A percentile compares a stretch with the other conserved stretches of the same genome.
Evolutionary conservation across 2,329 filamentous ascomycete species (phyloP).

Genomic region (Alternaria arbusti): DNA sequence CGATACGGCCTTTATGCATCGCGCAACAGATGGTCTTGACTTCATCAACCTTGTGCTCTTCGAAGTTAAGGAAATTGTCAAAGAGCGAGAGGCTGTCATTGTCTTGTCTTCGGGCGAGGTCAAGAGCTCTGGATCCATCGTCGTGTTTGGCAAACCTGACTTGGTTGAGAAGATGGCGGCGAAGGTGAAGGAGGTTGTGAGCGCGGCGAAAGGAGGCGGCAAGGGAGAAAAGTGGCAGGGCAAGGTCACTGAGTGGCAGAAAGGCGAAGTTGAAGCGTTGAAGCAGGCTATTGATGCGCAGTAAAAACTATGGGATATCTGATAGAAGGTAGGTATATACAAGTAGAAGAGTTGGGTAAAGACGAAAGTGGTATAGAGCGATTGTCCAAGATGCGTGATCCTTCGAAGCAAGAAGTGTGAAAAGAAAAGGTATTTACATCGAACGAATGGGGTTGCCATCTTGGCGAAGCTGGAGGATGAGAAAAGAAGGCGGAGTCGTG

Average conservation of each 20-base stretch:
- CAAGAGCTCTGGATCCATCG: constrained; percentile 33
- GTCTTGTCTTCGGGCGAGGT: constrained; percentile 37
- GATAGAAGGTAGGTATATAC: neutral
- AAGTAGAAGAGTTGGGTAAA: neutral
- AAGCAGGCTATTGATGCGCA: constrained; percentile 22
- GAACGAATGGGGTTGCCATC: neutral
- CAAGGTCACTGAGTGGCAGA: constrained; percentile 42
- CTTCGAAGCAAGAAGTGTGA: neutral
- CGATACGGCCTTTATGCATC: constrained; percentile 30
- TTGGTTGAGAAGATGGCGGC: constrained; percentile 31
- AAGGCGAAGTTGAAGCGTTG: constrained; percentile 39
- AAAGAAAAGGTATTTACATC: neutral
- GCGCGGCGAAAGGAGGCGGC: constrained; percentile 39
- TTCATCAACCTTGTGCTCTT: constrained; percentile 37
- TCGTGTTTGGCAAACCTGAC: constrained; percentile 35
- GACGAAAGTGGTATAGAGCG: neutral
- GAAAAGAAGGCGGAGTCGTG: neutral
- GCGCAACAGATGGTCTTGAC: constrained; percentile 36
- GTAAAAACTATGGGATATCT: constrained; percentile 1
- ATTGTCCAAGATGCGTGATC: neutral
- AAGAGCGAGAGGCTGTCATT: constrained; percentile 29
- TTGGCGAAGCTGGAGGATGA: neutral
- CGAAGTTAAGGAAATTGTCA: constrained; percentile 35
- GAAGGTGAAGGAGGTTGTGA: constrained; percentile 35
- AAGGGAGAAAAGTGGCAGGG: constrained; percentile 45